These are phyloP conservation scores for Kodamaea suecica DNA, from an alignment of 1,139 yeast species.

Conservation along the genomic window DNA sequence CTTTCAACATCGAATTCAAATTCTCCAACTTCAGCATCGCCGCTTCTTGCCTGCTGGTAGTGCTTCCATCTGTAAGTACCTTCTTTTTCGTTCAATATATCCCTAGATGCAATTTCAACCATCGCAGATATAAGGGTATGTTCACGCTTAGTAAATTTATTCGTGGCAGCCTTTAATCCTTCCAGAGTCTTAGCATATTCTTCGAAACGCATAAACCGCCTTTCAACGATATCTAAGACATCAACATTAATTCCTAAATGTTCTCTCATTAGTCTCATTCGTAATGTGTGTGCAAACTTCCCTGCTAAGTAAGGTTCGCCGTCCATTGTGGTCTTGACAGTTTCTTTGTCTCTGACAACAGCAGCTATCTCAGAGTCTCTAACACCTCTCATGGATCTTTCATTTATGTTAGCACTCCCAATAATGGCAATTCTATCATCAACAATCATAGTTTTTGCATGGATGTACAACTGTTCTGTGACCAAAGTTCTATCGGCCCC, in stretches of 20 bases:
- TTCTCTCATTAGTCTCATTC: conserved; percentile 93
- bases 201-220: conserved; percentile 63
- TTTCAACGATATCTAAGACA: conserved; percentile 76
- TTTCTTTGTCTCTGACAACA: conserved; percentile 76
- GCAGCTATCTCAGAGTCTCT: conserved; percentile 96
- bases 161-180: conserved; percentile 46
- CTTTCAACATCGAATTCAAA: conserved; percentile 28
- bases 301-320: conserved; percentile 81
- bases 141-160: conserved; percentile 32
- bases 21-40: conserved; percentile 21
- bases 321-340: conserved; percentile 72
- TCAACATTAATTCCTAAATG: conserved; percentile 94
- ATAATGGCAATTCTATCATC: conserved; percentile 92
- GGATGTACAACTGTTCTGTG: conserved; percentile 90
- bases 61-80: conserved; percentile 52
- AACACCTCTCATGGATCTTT: conserved; percentile 88
- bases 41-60: conserved; percentile 23
- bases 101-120: conserved; percentile 72
- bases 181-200: conserved; percentile 46
- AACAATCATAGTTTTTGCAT: conserved; percentile 89
- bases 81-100: conserved; percentile 46
- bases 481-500: conserved; percentile 74
- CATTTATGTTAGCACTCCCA: conserved; percentile 96
- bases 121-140: conserved; percentile 52
- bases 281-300: conserved; percentile 81